Base-by-base conservation (phyloP, 169 alveolate genomes). In the Theileria equi region DNA sequence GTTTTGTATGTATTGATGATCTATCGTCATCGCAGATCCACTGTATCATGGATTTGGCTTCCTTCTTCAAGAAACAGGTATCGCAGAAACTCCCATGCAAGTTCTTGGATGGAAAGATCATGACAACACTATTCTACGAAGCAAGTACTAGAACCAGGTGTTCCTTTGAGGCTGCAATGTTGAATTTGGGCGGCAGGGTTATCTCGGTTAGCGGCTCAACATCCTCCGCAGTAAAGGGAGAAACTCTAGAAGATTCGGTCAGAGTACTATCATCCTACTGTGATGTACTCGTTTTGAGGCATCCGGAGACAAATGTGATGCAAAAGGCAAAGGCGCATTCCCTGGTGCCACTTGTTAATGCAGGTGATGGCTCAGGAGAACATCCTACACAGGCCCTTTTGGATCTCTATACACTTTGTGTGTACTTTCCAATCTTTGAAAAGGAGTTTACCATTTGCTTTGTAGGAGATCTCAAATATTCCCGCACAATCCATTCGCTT, bases 101-200 rank as follows among this genome's bases (percentile, higher is more conserved):
- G 35, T 32, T 66, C 26, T 52, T 77, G 49, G 50, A 28, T 17
- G 74, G 49, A n/a, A 77, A 67, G 40, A 64, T 59, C 4, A 47
- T 77, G 77, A 59, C 63, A 25, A 77, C 81, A 29, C 45, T 81
- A 28, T 89, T 89, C 71, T 66, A 58, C 41, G 94, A 89, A 54
- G 90, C 94, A 17, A 82, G 92, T 73, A 89, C 94, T 40, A 53
- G 94, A 59, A 89, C 94, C n/a, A 86, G 94, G 43, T 87, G 94
- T 63, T 89, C 94, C 26, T 89, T 89, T 50, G 93, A 89, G 74
- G 74, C 89, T 6, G 94, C 94, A 21, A 84, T 88, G 83, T 68
- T 80, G 48, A 72, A 83, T 54, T 71, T 89, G 59, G 94, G 93
- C 6, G 91, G 92, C 5, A 67, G 53, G 55, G 88, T 89, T 11